These are phyloP conservation scores for Capsella rubella DNA, from an alignment of 441 rosid genomes.

Conservation along the genomic window DNA sequence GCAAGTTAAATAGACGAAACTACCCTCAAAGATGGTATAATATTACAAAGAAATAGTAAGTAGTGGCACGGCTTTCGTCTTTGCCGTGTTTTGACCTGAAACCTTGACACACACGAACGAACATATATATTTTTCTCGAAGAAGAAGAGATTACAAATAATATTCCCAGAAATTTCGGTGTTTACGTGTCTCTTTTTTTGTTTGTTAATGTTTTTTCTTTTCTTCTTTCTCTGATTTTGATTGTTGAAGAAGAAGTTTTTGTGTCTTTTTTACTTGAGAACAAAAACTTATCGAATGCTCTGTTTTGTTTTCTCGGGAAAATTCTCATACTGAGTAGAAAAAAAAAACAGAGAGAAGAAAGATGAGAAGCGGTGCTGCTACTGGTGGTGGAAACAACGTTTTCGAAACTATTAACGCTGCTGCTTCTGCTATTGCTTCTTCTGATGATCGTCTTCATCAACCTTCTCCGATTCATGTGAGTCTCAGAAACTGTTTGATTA, in stretches of 20 bases:
- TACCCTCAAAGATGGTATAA: constrained; percentile 17
- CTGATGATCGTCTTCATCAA: constrained; percentile 75
- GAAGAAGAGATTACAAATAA: constrained; percentile 26
- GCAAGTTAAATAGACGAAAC: constrained; percentile 29
- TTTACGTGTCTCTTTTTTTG: constrained; percentile 35
- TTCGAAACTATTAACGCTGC: constrained; percentile 84
- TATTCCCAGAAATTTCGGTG: constrained; percentile 46
- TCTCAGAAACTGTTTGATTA: background rate
- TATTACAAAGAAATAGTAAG: constrained; percentile 32
- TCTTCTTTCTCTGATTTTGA: constrained; percentile 7
- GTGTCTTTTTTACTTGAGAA: background rate
- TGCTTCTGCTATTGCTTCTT: constrained; percentile 78
- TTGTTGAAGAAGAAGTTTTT: background rate
- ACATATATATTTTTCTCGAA: constrained; percentile 5
- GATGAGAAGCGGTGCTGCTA: constrained; percentile 57
- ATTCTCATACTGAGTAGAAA: constrained; percentile 14
- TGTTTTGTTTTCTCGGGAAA: constrained; percentile 44
- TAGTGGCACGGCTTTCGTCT: constrained; percentile 42
- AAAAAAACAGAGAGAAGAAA: constrained; percentile 32
- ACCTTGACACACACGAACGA: constrained; percentile 33
- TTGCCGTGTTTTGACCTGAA: constrained; percentile 53
- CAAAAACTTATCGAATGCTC: constrained; percentile 33
- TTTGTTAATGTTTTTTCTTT: background rate
- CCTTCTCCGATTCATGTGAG: constrained; percentile 48
- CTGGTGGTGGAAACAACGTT: constrained; percentile 46